Evolutionary conservation across 2,329 filamentous ascomycete genomes (phyloP), one percentile per base, ranked within the genome.

Genomic region (Alternaria incomplexa): DNA sequence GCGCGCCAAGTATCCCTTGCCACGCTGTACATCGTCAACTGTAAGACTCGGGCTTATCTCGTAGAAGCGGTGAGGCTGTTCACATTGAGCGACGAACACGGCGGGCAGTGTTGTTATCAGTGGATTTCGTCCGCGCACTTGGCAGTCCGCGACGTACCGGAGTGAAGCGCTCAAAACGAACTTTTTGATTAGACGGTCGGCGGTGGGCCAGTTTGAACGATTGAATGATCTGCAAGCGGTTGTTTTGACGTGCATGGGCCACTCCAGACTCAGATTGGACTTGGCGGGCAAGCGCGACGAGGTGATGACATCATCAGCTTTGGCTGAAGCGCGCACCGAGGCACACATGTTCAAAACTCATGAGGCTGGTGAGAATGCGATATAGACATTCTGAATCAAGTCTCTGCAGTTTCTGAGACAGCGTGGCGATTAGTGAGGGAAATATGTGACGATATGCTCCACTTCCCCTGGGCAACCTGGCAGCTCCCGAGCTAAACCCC

Each of bases 381-480:
- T 6, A 15, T 28, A 1, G 2, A 4, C 3, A 23, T 36, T 1
- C 5, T 1, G 9, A n/a, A 3, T 23, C 48, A 5, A 22, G 17
- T 8, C 22, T 36, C 12, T 36, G 48, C 48, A 32, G 28, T 7
- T 6, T 46, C 12, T 36, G 48, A 51, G 48, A 51, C 48, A 23
- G 48, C 28, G 48, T 51, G 48, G 48, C 48, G 48, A 51, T 51
- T n/a, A 8, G 53, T 46, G 53, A 56, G 53, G 40, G 53, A 56
- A 46, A 56, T 56, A 32, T 56, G 53, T 56, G 53, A 56, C 53
- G 25, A 45, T 15, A 11, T 45, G 40, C 15, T 26, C 53, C 53
- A 56, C 53, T 56, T 56, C 53, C 53, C 53, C 53, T 56, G 53
- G 53, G 28, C 30, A 36, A 23, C 48, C 48, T 52, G 48, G 48